These are phyloP conservation scores for Amniculicola lignicola DNA, from an alignment of 495 filamentous ascomycete genomes.

Conservation along the genomic window DNA sequence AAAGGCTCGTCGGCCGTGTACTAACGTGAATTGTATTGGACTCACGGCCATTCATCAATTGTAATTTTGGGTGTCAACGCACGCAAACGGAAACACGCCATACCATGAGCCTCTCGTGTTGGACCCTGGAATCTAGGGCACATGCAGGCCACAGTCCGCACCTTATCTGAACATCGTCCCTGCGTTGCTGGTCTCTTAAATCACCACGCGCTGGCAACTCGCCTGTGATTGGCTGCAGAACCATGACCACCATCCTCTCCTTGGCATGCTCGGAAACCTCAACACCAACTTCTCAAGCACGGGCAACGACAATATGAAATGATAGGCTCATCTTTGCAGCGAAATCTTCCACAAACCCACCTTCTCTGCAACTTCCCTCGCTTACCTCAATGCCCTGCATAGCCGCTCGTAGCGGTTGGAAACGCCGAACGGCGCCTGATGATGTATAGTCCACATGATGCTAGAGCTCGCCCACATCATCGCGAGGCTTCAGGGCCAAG, in stretches of 20 bases:
- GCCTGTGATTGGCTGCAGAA: slow-evolving; percentile 18
- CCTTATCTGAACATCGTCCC: slow-evolving; percentile 25
- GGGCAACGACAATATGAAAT: slow-evolving; percentile 5
- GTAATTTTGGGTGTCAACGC: no score
- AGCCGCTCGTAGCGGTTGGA: slow-evolving; percentile 31
- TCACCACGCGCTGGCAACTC: slow-evolving; percentile 7
- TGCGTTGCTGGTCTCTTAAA: slow-evolving; percentile 4
- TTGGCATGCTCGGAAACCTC: slow-evolving; percentile 15
- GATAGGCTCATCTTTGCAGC: slow-evolving; percentile 12
- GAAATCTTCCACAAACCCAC: not conserved
- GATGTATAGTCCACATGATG: no score
- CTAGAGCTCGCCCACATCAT: no score
- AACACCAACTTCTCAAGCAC: slow-evolving; percentile 26
- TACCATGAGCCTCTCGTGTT: not conserved
- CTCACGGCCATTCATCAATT: no score
- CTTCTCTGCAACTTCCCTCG: slow-evolving; percentile 8
- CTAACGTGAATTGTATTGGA: no score
- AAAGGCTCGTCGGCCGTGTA: no score
- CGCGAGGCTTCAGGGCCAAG: no score
- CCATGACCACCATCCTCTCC: not conserved
- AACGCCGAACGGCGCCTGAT: not conserved
- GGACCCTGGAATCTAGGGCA: not conserved
- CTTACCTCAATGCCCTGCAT: slow-evolving; percentile 25
- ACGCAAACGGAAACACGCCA: no score
- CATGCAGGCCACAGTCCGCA: slow-evolving; percentile 19